phyloP scores from a whole-genome alignment of 306 rosid species.

The Castanea mollissima region DNA sequence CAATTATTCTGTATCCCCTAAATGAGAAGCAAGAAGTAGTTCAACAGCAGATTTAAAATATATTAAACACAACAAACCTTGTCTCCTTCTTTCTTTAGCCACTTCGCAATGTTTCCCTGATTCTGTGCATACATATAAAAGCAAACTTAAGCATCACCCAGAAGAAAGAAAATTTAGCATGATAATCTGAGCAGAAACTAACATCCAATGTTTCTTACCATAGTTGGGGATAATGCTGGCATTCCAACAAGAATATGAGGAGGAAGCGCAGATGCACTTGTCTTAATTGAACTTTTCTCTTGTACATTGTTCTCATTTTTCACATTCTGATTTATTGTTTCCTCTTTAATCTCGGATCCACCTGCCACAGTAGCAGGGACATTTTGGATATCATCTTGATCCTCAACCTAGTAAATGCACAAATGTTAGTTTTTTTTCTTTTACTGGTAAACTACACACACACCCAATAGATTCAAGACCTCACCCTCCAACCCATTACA shows the following conservation, averaged over 20 bases:
- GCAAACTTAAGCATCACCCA: slow-evolving; percentile 15
- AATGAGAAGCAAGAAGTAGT: slow-evolving; percentile 5
- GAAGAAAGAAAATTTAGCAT: slow-evolving; percentile 20
- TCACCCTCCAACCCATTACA: too few relatives aligned
- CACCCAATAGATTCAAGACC: too few relatives aligned
- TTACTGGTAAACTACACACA: too few relatives aligned
- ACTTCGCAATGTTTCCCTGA: slow-evolving; percentile 83
- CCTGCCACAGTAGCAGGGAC: slow-evolving; percentile 52
- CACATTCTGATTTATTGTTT: slow-evolving; percentile 38
- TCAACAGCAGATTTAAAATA: slow-evolving; percentile 6
- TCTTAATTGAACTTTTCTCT: slow-evolving; percentile 51
- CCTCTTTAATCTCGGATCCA: slow-evolving; percentile 48
- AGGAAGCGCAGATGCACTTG: slow-evolving; percentile 70
- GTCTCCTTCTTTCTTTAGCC: slow-evolving; percentile 97
- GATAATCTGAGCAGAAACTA: slow-evolving; percentile 12
- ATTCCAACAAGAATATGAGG: slow-evolving; percentile 74
- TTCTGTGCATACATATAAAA: slow-evolving; percentile 45
- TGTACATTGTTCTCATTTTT: slow-evolving; percentile 39
- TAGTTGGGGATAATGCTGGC: slow-evolving; percentile 98
- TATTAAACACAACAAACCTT: slow-evolving; percentile 65
- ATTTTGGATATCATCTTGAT: slow-evolving; percentile 69
- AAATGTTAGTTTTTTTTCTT: slow-evolving; percentile 22
- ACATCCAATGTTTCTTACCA: slow-evolving; percentile 53
- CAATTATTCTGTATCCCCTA: neutral
- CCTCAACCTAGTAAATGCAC: slow-evolving; percentile 77